Percentiles rank a stretch among this genome's conserved stretches.
phyloP scores from a whole-genome alignment of 768 basidiomycete genomes.

The Naganishia antarctica region DNA sequence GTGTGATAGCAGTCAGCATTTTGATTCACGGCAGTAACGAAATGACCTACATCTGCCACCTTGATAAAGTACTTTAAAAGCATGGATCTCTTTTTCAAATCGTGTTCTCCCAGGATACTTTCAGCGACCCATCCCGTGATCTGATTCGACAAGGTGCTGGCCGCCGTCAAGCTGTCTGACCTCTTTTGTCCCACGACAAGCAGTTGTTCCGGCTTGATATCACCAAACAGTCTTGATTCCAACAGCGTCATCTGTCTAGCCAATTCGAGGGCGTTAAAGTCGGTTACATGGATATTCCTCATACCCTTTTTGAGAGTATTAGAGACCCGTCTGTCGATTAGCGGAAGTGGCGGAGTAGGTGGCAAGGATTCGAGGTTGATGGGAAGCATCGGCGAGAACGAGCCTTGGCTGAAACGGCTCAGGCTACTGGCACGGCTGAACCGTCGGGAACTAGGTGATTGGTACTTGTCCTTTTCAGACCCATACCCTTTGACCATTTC shows the following conservation, averaged over 20 bases:
- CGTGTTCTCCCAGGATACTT: slow-evolving; percentile 82
- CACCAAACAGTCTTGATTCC: slow-evolving; percentile 81
- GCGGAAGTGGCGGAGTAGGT: slow-evolving; percentile 76
- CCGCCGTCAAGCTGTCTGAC: slow-evolving; percentile 67
- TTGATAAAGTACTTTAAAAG: slow-evolving; percentile 85
- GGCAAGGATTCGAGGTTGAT: slow-evolving; percentile 39
- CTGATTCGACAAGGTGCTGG: slow-evolving; percentile 80
- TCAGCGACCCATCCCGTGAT: slow-evolving; percentile 87
- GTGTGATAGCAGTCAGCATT: slow-evolving; percentile 2
- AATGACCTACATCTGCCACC: slow-evolving; percentile 56
- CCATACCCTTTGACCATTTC: slow-evolving; percentile 39
- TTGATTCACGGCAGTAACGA: background rate
- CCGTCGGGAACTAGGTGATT: slow-evolving; percentile 10
- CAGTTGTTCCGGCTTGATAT: slow-evolving; percentile 81
- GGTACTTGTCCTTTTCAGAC: slow-evolving; percentile 22
- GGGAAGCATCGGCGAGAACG: background rate
- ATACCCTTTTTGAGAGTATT: slow-evolving; percentile 57
- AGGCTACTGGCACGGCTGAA: slow-evolving; percentile 15
- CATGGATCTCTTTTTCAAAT: slow-evolving; percentile 71
- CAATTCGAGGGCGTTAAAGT: slow-evolving; percentile 87
- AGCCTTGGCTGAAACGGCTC: slow-evolving; percentile 21
- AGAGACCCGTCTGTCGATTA: slow-evolving; percentile 74
- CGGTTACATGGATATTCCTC: slow-evolving; percentile 64
- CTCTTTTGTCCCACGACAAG: slow-evolving; percentile 70
- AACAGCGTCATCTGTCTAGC: slow-evolving; percentile 90